A percentile compares a stretch with the other conserved stretches of the same genome.
phyloP scores from a whole-genome alignment of 2,329 filamentous ascomycete genomes.

The Claviceps sp. region DNA sequence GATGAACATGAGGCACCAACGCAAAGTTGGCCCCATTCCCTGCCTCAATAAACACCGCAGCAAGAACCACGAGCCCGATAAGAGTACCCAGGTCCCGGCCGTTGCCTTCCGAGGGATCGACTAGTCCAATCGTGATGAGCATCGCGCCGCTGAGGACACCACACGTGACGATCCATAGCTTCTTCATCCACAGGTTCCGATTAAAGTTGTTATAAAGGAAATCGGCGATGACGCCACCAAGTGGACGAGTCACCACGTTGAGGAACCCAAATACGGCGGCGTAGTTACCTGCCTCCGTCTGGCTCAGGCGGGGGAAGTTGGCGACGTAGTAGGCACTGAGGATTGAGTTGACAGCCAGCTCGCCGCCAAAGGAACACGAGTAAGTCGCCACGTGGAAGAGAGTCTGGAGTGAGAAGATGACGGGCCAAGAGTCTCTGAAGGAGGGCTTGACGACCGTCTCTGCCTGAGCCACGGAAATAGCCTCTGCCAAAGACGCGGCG shows the following conservation, averaged over 20 bases:
- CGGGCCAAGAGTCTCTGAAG: conserved; percentile 28
- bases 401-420: conserved; percentile 41
- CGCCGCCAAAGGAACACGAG: conserved; percentile 48
- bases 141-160: conserved; percentile 48
- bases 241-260: conserved; percentile 53
- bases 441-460: conserved; percentile 45
- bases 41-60: conserved; percentile 74
- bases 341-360: conserved; percentile 48
- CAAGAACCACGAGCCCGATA: conserved; percentile 62
- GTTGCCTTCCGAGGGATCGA: conserved; percentile 44
- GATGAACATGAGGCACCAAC: conserved; percentile 76
- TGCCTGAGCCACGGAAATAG: conserved; percentile 39
- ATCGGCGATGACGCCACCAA: conserved; percentile 47
- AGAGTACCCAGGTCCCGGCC: conserved; percentile 36
- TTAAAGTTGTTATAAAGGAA: conserved; percentile 28
- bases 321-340: conserved; percentile 45
- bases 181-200: conserved; percentile 22
- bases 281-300: conserved; percentile 45
- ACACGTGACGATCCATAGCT: conserved; percentile 35
- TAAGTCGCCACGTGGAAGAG: conserved; percentile 43
- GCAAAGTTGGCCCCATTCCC: conserved; percentile 80
- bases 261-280: conserved; percentile 65
- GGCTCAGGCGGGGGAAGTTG: conserved; percentile 43
- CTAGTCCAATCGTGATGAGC: conserved; percentile 47
- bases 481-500: conserved; percentile 34